Percentiles rank a stretch among this genome's conserved stretches.
Conservation (phyloP, 2,329 filamentous ascomycete species). For the Bipolaris cookei region DNA sequence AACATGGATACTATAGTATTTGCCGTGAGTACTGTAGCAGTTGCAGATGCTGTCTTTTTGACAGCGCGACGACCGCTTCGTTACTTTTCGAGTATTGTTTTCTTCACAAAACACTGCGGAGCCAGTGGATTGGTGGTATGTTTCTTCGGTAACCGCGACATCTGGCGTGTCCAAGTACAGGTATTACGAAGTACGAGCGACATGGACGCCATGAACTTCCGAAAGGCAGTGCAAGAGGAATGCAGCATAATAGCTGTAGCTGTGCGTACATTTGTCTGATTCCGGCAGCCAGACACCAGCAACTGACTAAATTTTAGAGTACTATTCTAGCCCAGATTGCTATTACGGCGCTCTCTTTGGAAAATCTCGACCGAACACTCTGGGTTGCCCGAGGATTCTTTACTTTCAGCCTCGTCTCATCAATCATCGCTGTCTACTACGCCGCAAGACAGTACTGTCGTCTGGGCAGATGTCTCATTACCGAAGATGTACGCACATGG, state of each 20-base stretch:
- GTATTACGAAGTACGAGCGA: neutral
- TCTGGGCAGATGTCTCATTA: neutral
- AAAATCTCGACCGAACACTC: neutral
- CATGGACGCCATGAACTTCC: neutral
- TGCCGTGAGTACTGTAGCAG: no score
- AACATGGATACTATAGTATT: no score
- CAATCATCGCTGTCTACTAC: constrained; percentile 1
- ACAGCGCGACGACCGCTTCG: neutral
- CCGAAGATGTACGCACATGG: neutral
- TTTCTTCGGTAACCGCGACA: neutral
- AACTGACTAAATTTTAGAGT: neutral
- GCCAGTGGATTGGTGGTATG: neutral
- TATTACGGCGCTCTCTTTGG: constrained; percentile 4
- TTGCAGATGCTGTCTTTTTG: neutral
- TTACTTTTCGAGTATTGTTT: neutral
- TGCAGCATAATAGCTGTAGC: constrained; percentile 7
- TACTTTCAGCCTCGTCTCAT: neutral
- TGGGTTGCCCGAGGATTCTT: constrained; percentile 1
- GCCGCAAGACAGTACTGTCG: constrained; percentile 1
- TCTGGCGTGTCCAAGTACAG: neutral
- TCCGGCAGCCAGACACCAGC: neutral
- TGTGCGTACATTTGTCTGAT: neutral
- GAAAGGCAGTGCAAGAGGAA: neutral
- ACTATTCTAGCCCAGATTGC: constrained; percentile 6
- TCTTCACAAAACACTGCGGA: neutral